A percentile compares a stretch with the other conserved stretches of the same genome.
Evolutionary conservation across 2,329 filamentous ascomycete species (phyloP).

Genomic region (Colletotrichum karsti): DNA sequence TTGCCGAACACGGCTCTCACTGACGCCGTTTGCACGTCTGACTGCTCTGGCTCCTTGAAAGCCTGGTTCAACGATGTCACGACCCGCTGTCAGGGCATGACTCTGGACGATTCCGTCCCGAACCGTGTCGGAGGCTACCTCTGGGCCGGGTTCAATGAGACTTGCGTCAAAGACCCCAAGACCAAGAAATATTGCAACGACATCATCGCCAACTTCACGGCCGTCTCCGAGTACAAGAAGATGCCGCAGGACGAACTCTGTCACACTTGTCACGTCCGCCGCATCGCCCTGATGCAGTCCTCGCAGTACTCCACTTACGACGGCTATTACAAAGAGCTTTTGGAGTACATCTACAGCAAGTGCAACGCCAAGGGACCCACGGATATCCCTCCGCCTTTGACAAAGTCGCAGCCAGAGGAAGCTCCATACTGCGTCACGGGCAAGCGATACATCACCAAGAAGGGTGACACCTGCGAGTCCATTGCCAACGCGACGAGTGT

Average conservation of each 20-base stretch:
- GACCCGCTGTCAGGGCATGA: constrained; percentile 45
- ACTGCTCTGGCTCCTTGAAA: background rate
- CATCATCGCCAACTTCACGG: background rate
- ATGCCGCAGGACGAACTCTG: constrained; percentile 36
- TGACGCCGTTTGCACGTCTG: constrained; percentile 39
- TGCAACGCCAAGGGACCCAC: background rate
- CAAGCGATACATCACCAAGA: background rate
- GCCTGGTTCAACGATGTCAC: constrained; percentile 14
- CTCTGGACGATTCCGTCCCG: background rate
- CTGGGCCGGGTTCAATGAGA: background rate
- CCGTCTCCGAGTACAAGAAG: background rate
- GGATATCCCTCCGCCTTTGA: background rate
- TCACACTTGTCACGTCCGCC: constrained; percentile 30
- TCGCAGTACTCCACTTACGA: constrained; percentile 34
- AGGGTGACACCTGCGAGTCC: constrained; percentile 1
- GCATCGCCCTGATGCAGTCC: constrained; percentile 35
- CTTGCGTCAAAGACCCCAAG: background rate
- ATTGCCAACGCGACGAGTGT: background rate
- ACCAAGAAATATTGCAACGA: background rate
- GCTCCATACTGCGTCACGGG: background rate
- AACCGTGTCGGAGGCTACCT: background rate
- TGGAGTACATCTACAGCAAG: background rate
- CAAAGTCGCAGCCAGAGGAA: background rate
- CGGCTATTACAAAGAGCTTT: background rate
- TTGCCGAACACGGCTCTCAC: background rate